Evolutionary conservation across 164 flowering plant genomes (phyloP), one percentile per base, ranked within the genome.

Genomic region (Sedum album): DNA sequence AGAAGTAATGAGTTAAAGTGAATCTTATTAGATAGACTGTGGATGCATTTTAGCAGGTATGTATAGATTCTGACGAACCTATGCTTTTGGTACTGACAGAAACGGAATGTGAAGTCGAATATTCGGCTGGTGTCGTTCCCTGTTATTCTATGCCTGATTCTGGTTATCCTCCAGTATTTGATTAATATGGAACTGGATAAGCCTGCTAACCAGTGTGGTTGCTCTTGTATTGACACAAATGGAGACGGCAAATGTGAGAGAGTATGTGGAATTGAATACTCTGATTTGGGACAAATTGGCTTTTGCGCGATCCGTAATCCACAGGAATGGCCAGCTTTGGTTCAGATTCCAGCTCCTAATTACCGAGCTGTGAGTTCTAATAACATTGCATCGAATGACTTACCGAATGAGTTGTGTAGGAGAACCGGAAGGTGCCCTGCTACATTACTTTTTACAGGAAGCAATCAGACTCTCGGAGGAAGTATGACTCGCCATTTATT

Each of bases 101-200:
- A 64, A 35, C 66, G 66, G 26, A 64, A 64, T 36, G 31, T 31
- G 7, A 38, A 38, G 44, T 31, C 66, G 15, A 64, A 64, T 33
- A 31, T 64, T 38, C 66, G 66, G 42, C 66, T 64, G 23, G 42
- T 64, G 23, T 31, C 66, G 1, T 64, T 64, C 66, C 66, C 66
- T 4, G 8, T 64, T 64, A 38, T 64, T 26, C 44, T 64, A 8
- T 64, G 66, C 31, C 20, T 64, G 42, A 38, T 64, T 17, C 66
- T 64, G 23, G 25, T 64, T 64, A 15, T 38, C 26, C 44, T 35
- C 26, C 66, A 64, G 10, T 33, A 5, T 31, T 5, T 64, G 23
- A 31, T 64, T 11, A 64, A 64, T 35, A 15, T 0, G 5, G n/a
- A 33, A 64, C 42, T 64, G 66, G 42, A 64, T 33, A 31, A 64